A percentile compares a stretch with the other conserved stretches of the same genome.
phyloP scores from a whole-genome alignment of 208 protist species.

The Entamoeba histolytica region DNA sequence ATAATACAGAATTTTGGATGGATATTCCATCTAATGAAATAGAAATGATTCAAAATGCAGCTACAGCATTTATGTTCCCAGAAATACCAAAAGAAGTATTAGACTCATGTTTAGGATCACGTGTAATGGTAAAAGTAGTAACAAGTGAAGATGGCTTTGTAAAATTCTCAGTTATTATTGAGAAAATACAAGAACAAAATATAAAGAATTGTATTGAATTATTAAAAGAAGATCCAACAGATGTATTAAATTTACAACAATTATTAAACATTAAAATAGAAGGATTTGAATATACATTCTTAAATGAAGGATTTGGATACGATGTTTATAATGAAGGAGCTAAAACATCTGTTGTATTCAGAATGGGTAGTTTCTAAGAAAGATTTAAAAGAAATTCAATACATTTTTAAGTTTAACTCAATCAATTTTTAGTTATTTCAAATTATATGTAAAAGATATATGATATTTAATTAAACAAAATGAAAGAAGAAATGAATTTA shows the following conservation, averaged over 20 bases:
- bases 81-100: not conserved
- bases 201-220: not conserved
- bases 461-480: not conserved
- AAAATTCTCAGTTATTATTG: not conserved
- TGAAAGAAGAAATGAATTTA: not conserved
- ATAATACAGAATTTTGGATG: not conserved
- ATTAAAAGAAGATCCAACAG: not conserved
- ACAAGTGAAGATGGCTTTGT: not conserved
- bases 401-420: no score
- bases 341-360: not conserved
- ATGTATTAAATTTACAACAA: not conserved
- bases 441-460: no score
- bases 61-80: not conserved
- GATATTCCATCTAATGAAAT: not conserved
- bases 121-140: not conserved
- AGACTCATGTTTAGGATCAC: not conserved
- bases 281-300: not conserved
- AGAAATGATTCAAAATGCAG: not conserved
- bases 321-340: not conserved
- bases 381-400: no score
- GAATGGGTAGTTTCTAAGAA: not conserved
- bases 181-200: not conserved
- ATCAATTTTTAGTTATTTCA: no score
- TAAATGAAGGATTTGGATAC: not conserved
- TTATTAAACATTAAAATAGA: not conserved